Percentiles rank a stretch among this genome's conserved stretches.
Evolutionary conservation across 2,329 filamentous ascomycete genomes (phyloP).

Genomic region (Metarhizium sp.): DNA sequence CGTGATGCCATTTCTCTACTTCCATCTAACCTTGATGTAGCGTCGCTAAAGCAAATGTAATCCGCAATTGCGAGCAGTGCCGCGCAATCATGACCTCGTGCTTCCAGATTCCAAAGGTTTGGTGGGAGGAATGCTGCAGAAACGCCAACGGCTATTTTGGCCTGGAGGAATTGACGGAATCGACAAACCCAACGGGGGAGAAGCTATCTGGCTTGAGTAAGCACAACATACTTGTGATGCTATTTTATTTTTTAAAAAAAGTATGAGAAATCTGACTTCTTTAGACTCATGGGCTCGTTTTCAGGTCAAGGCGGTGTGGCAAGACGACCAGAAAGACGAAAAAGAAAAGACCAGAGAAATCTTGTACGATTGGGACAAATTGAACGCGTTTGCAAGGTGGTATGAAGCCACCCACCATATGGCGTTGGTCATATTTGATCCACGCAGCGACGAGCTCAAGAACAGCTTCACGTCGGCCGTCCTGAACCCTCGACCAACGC

Average conservation of each 20-base stretch:
- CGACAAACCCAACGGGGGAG: neutral
- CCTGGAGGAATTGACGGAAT: constrained; percentile 3
- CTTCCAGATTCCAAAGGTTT: constrained; percentile 4
- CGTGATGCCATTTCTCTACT: neutral
- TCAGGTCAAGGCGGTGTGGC: constrained; percentile 1
- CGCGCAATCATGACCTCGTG: neutral
- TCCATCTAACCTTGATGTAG: neutral
- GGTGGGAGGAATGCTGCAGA: constrained; percentile 6
- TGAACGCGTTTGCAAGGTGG: constrained; percentile 24
- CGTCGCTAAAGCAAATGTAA: neutral
- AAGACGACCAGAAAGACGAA: neutral
- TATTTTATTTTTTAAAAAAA: neutral
- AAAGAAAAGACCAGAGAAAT: neutral
- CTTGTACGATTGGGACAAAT: constrained; percentile 25
- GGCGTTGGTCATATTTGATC: constrained; percentile 22
- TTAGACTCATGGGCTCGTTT: constrained; percentile 3
- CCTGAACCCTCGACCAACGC: neutral
- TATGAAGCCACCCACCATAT: constrained; percentile 12
- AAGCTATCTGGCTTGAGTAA: neutral
- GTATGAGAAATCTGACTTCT: neutral
- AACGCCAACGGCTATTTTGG: constrained; percentile 10
- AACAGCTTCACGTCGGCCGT: neutral
- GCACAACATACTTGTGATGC: neutral
- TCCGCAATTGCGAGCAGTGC: constrained; percentile 1
- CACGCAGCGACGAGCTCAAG: constrained; percentile 3